A percentile compares a stretch with the other conserved stretches of the same genome.
Evolutionary conservation across 768 basidiomycete species (phyloP).

Genomic region (Amylocystis lapponica): DNA sequence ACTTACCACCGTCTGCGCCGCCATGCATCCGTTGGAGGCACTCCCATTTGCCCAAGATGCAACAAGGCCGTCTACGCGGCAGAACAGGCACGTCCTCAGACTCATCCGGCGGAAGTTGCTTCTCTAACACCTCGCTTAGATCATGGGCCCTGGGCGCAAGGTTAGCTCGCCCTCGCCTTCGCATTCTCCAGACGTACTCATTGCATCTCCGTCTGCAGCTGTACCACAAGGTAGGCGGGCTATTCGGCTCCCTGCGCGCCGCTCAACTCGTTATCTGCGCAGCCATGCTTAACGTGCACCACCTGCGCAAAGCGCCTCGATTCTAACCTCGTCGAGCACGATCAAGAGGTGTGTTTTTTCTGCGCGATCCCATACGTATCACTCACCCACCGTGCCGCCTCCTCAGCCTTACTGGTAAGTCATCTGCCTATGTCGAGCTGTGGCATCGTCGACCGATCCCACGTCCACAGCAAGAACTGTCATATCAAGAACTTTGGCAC

Average conservation of each 20-base stretch:
- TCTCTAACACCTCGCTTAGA: slow-evolving; percentile 35
- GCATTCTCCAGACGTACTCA: background rate
- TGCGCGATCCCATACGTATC: background rate
- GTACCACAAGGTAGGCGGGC: slow-evolving; percentile 63
- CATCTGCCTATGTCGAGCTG: background rate
- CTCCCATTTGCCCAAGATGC: slow-evolving; percentile 70
- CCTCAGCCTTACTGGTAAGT: slow-evolving; percentile 45
- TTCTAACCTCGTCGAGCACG: slow-evolving; percentile 77
- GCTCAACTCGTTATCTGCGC: background rate
- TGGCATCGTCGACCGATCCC: slow-evolving; percentile 1
- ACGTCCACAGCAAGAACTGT: slow-evolving; percentile 62
- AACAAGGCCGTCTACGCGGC: slow-evolving; percentile 78
- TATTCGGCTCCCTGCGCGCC: background rate
- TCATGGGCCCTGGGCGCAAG: slow-evolving; percentile 85
- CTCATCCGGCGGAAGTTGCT: too few species aligned
- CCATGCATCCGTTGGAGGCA: slow-evolving; percentile 70
- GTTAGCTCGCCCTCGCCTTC: slow-evolving; percentile 34
- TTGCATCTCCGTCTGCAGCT: slow-evolving; percentile 37
- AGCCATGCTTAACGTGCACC: slow-evolving; percentile 80
- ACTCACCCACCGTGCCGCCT: background rate
- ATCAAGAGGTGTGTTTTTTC: slow-evolving; percentile 59
- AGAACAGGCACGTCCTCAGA: slow-evolving; percentile 57
- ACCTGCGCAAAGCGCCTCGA: slow-evolving; percentile 75
- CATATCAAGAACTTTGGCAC: slow-evolving; percentile 79
- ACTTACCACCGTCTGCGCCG: slow-evolving; percentile 1